These are phyloP conservation scores for Vicia villosa DNA, from an alignment of 306 rosid genomes.

Conservation along the genomic window DNA sequence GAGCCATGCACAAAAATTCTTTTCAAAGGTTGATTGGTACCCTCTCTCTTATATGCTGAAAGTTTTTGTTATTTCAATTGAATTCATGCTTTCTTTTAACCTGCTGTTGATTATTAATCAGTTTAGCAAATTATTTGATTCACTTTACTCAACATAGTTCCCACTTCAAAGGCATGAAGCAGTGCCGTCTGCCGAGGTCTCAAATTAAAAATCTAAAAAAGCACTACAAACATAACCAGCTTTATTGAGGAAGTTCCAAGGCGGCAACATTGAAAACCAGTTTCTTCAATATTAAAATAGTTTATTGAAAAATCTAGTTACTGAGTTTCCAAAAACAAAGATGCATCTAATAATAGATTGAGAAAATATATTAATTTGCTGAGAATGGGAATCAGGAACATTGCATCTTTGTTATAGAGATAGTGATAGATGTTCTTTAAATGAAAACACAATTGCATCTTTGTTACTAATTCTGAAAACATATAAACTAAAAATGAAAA, in stretches of 20 bases:
- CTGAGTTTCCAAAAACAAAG: no score
- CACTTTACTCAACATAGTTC: conserved; percentile 6
- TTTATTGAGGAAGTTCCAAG: conserved; percentile 18
- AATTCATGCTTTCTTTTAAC: conserved; percentile 22
- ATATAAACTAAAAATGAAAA: conserved; percentile 1
- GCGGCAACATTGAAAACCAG: conserved; percentile 5
- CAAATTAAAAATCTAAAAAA: not conserved
- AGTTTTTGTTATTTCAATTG: conserved; percentile 30
- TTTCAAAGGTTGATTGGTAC: conserved; percentile 85
- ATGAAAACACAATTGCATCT: not conserved
- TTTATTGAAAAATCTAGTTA: not conserved
- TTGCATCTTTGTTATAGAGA: not conserved
- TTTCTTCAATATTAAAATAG: conserved; percentile 9
- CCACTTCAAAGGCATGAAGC: conserved; percentile 7
- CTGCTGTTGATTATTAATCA: conserved; percentile 18
- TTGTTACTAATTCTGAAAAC: not conserved
- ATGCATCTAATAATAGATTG: not conserved
- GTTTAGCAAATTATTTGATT: conserved; percentile 16
- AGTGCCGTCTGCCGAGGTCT: not conserved
- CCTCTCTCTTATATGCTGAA: conserved; percentile 48
- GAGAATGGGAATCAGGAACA: not conserved
- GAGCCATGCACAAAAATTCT: conserved; percentile 99
- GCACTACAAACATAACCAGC: conserved; percentile 11
- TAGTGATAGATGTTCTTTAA: not conserved
- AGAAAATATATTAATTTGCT: conserved; percentile 6